phyloP scores from a whole-genome alignment of 2,329 filamentous ascomycete genomes.

The Cladophialophora immunda region DNA sequence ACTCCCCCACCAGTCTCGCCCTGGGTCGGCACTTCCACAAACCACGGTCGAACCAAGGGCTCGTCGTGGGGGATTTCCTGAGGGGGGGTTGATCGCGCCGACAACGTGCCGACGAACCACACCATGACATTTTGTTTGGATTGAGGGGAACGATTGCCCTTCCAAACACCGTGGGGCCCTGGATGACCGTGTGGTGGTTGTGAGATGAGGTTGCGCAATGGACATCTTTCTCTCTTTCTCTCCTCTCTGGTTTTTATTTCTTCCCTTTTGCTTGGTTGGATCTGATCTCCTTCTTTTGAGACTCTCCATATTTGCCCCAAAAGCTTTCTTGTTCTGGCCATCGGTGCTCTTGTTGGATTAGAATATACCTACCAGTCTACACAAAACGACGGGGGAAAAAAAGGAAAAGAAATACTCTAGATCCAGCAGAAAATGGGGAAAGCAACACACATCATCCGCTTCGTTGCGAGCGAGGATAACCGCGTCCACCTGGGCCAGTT shows the following conservation, averaged over 20 bases:
- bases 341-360: background rate
- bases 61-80: slow-evolving; percentile 6
- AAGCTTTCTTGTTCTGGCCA: background rate
- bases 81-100: background rate
- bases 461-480: slow-evolving; percentile 54
- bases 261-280: background rate
- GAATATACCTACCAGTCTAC: too few relatives aligned
- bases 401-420: background rate
- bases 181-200: background rate
- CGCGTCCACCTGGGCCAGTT: slow-evolving; percentile 53
- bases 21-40: background rate
- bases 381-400: background rate
- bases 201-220: background rate
- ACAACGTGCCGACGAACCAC: background rate
- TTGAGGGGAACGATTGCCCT: background rate
- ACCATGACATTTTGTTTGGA: background rate
- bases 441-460: slow-evolving; percentile 54
- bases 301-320: background rate
- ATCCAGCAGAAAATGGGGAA: slow-evolving; percentile 26
- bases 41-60: too few relatives aligned
- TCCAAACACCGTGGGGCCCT: background rate
- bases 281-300: background rate
- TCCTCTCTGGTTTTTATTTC: background rate
- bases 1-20: background rate
- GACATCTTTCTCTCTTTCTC: background rate